Percentiles rank a stretch among this genome's conserved stretches.
These are phyloP conservation scores for Fusarium coffeatum DNA, from an alignment of 2,329 filamentous ascomycete genomes.

Conservation along the genomic window DNA sequence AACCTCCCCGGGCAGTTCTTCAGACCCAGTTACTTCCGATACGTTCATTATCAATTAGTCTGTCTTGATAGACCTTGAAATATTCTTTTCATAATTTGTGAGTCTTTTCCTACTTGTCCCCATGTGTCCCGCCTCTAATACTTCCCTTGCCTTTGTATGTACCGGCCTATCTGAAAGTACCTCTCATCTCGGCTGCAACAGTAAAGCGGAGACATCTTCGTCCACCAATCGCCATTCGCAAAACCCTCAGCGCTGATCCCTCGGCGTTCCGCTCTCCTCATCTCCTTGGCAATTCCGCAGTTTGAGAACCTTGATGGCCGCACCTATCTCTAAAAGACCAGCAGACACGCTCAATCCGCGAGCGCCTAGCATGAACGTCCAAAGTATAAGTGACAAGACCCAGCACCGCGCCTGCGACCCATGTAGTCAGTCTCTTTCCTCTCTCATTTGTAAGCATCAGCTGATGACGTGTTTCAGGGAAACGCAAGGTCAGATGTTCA, in stretches of 20 bases:
- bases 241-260: slow-evolving; percentile 9
- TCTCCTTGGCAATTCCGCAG: slow-evolving; percentile 9
- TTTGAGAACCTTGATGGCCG: slow-evolving; percentile 30
- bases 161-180: background rate
- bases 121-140: no score
- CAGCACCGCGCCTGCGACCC: slow-evolving; percentile 36
- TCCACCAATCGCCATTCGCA: background rate
- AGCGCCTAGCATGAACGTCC: slow-evolving; percentile 14
- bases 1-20: rapidly evolving
- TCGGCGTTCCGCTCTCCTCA: background rate
- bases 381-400: slow-evolving; percentile 30
- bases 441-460: background rate
- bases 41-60: rapidly evolving
- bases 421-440: slow-evolving; percentile 5
- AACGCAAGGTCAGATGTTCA: slow-evolving; percentile 32
- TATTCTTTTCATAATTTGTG: rapidly evolving
- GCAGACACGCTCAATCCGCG: background rate
- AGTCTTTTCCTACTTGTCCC: no score
- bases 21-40: rapidly evolving
- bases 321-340: slow-evolving; percentile 10
- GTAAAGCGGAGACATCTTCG: background rate
- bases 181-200: background rate
- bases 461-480: slow-evolving; percentile 27
- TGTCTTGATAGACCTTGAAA: no score
- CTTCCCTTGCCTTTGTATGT: background rate